Base-by-base conservation (phyloP, 2,329 filamentous ascomycete genomes). In the Calonectria honghensis region DNA sequence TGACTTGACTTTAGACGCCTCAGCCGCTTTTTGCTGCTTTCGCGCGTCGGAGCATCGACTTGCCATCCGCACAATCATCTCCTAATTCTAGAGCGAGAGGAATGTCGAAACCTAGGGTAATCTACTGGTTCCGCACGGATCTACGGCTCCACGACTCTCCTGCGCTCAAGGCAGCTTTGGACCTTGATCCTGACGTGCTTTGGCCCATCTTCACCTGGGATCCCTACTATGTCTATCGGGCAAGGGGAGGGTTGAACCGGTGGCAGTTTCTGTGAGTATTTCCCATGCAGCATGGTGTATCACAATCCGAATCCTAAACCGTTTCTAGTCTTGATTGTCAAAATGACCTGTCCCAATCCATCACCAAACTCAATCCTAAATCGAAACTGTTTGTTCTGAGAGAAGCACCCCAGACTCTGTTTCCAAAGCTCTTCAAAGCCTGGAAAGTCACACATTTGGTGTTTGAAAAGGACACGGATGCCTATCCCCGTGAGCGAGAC, bases 201-300 rank as follows among this genome's bases (percentile, higher is more conserved):
- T 96, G 93, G 87, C 94, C 94, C 0, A 90, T 96, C 59, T 96
- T 94, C 89, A 95, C 93, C 1, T 96, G 94, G 93, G 94, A 95
- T 82, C 94, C 94, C 72, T 93, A 96, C 82, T 96, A 96, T 81
- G 93, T 96, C 32, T 95, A 95, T 82, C 89, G 89, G 39, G 91
- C 92, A 1, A 89, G 94, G 72, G 93, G 93, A 6, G 93, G 93
- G 0, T 86, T 91, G 11, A 96, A 96, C 80, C 88, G 94, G 78
- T 96, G 93, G 93, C 92, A 94, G 79, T 96, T 93, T 80, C 84
- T 95, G 86, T 91, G 80, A 80, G 87, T 75, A 29, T 29, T 16
- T 45, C 14, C 11, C 57, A 2, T 52, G 1, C 39, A 31, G 13
- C 9, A 29, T 9, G n/a, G 9, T 10, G 16, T n/a, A 3, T 45